Evolutionary conservation across 345 rosid species (phyloP).

Genomic region (Rhizophora apiculata): DNA sequence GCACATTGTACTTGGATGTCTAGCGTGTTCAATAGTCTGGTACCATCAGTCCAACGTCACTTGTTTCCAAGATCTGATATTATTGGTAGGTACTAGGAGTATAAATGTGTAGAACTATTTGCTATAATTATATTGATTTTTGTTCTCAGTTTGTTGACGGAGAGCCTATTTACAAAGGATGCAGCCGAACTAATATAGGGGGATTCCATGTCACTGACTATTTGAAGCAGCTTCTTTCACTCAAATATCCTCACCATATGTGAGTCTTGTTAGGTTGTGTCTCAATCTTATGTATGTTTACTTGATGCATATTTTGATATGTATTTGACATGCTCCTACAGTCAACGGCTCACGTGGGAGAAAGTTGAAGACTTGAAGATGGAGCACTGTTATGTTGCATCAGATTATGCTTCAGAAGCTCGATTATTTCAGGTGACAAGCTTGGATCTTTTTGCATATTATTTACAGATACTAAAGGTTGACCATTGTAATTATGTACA

Average conservation of each 20-base stretch:
- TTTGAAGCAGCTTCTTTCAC: slow-evolving; percentile 91
- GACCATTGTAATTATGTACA: slow-evolving; percentile 31
- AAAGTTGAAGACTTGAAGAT: slow-evolving; percentile 93
- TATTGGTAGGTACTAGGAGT: too few relatives aligned
- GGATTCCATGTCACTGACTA: slow-evolving; percentile 87
- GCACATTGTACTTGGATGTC: background rate
- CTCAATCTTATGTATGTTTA: slow-evolving; percentile 5
- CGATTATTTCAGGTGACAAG: slow-evolving; percentile 60
- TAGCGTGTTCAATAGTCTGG: background rate
- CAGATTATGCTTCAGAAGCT: slow-evolving; percentile 71
- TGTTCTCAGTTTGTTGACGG: slow-evolving; percentile 72
- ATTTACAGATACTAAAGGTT: slow-evolving; percentile 11
- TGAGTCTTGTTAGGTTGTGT: slow-evolving; percentile 30
- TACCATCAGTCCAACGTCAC: background rate
- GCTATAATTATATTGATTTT: slow-evolving; percentile 7
- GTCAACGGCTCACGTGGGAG: slow-evolving; percentile 86
- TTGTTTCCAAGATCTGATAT: too few relatives aligned
- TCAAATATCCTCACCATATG: slow-evolving; percentile 89
- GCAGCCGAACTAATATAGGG: slow-evolving; percentile 83
- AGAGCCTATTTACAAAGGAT: slow-evolving; percentile 76
- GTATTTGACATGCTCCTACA: slow-evolving; percentile 26
- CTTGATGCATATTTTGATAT: slow-evolving; percentile 2
- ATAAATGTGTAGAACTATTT: background rate
- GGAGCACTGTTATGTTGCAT: slow-evolving; percentile 89
- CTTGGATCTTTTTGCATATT: slow-evolving; percentile 12